These are phyloP conservation scores for Triticum dicoccoides DNA, from an alignment of 176 grass and related monocot genomes.

Conservation along the genomic window DNA sequence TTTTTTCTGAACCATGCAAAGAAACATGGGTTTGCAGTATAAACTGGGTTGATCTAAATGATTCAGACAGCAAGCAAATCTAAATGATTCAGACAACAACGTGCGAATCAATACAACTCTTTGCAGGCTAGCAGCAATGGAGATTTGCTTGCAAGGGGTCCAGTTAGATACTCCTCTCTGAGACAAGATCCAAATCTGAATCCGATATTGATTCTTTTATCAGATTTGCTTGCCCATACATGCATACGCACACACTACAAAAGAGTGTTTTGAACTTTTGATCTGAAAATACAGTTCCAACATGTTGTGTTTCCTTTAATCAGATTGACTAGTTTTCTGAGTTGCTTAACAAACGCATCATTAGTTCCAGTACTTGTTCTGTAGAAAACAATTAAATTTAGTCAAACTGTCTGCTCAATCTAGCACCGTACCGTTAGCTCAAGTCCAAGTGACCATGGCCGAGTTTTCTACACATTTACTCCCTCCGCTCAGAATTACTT, in stretches of 20 bases:
- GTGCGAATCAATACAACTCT: conserved; percentile 21
- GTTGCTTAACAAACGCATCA: not conserved
- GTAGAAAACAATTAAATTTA: too few species aligned
- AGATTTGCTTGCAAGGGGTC: conserved; percentile 8
- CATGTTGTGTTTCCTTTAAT: not conserved
- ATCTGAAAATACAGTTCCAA: conserved; percentile 20
- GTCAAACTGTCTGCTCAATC: not conserved
- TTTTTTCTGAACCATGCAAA: too few species aligned
- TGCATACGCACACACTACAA: not conserved
- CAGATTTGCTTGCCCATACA: not conserved
- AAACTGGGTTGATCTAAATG: too few species aligned
- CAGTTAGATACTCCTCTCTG: not conserved
- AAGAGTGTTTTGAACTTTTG: not conserved
- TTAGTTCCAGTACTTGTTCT: too few species aligned
- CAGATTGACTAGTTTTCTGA: not conserved
- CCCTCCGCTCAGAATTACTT: too few species aligned
- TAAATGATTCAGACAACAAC: not conserved
- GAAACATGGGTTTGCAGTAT: too few species aligned
- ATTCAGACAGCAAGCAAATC: too few species aligned
- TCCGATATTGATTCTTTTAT: not conserved
- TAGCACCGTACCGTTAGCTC: not conserved
- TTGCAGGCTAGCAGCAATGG: conserved; percentile 38
- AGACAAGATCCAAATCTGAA: conserved; percentile 48
- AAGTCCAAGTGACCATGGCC: not conserved
- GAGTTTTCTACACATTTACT: not conserved